These are phyloP conservation scores for Phlyctochytrium bullatum DNA, from an alignment of 192 early-diverging fungal species.

Conservation along the genomic window DNA sequence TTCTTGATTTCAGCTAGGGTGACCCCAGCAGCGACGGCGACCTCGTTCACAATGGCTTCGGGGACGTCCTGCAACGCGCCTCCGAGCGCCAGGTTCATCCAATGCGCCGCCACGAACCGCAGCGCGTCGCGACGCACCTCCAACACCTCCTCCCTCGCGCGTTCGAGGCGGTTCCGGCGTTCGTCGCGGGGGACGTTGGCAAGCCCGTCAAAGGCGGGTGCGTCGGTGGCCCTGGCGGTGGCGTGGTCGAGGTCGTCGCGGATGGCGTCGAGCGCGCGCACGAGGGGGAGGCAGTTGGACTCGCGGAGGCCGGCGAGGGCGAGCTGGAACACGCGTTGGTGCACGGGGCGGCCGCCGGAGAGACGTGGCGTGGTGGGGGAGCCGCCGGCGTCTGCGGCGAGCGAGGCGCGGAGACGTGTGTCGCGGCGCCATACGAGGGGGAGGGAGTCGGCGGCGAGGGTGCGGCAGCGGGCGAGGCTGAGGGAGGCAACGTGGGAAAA, in stretches of 20 bases:
- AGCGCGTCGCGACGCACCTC: neutral
- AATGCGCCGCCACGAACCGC: neutral
- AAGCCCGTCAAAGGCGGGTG: neutral
- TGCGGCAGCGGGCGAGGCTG: neutral
- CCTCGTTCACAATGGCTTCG: neutral
- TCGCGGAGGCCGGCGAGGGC: too few species aligned
- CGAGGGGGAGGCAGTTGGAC: too few species aligned
- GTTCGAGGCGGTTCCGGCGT: neutral
- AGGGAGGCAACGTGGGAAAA: neutral
- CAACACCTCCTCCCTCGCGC: neutral
- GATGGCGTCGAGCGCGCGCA: too few species aligned
- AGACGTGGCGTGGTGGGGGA: too few species aligned
- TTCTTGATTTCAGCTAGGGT: neutral
- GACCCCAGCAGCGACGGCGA: neutral
- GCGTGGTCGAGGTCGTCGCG: too few species aligned
- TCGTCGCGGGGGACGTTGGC: neutral
- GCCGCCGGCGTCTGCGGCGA: too few species aligned
- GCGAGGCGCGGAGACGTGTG: neutral
- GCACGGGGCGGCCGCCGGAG: too few species aligned
- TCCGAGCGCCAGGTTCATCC: neutral
- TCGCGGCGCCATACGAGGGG: neutral
- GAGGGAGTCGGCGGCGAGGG: neutral
- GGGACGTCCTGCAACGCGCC: neutral
- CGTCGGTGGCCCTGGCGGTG: neutral
- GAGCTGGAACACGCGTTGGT: too few species aligned